Evolutionary conservation across 2,329 filamentous ascomycete genomes (phyloP).

Genomic region (Harringtonia aguacate): DNA sequence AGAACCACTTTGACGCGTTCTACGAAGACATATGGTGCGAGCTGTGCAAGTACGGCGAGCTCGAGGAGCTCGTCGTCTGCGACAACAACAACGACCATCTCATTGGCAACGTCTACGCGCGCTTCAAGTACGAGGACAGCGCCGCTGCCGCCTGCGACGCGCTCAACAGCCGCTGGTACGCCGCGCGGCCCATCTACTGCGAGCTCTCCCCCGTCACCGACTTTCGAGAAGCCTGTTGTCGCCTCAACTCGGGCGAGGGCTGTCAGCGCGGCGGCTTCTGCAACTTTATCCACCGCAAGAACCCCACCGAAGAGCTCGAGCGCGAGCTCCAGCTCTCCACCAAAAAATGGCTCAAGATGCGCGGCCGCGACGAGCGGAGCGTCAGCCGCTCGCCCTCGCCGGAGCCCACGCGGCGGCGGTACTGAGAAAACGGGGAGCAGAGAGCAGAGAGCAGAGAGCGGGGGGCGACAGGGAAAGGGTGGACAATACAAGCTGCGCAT

Average conservation of each 20-base stretch:
- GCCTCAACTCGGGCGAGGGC: constrained; percentile 87
- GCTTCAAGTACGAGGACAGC: constrained; percentile 98
- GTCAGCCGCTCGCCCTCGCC: constrained; percentile 75
- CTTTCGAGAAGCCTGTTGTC: constrained; percentile 94
- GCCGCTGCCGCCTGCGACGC: constrained; percentile 90
- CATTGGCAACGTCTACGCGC: constrained; percentile 97
- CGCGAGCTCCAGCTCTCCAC: constrained; percentile 77
- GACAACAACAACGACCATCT: constrained; percentile 99
- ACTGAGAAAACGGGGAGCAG: constrained; percentile 22
- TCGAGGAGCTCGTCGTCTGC: constrained; percentile 96
- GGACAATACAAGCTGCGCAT: constrained; percentile 26
- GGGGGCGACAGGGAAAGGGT: too few species aligned
- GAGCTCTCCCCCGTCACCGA: constrained; percentile 94
- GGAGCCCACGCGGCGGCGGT: constrained; percentile 66
- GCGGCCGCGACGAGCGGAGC: constrained; percentile 76
- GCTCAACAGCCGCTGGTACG: constrained; percentile 93
- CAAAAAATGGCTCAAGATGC: constrained; percentile 89
- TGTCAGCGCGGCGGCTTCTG: constrained; percentile 95
- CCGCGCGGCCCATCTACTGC: constrained; percentile 93
- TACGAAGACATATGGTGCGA: constrained; percentile 99
- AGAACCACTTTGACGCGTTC: constrained; percentile 99
- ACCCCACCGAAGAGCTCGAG: constrained; percentile 81
- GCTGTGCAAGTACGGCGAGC: constrained; percentile 96
- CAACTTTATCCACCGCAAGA: constrained; percentile 99
- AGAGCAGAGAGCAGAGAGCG: neutral